Base-by-base conservation (phyloP, 2,329 filamentous ascomycete genomes). In the Aspergillus floridensis region DNA sequence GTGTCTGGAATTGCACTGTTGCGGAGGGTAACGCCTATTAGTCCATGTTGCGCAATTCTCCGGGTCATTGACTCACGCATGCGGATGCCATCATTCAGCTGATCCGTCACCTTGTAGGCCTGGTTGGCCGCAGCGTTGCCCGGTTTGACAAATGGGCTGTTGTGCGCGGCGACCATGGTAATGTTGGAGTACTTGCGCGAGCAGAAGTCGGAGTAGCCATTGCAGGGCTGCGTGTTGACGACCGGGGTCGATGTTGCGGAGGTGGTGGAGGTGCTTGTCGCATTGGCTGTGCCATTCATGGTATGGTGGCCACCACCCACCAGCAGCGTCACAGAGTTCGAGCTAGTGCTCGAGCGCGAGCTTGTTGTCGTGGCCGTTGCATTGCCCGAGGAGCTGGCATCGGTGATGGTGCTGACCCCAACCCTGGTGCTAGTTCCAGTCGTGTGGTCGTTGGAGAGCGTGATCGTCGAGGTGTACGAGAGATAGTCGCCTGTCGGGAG, bases 101-200 rank as follows among this genome's bases (percentile, higher is more conserved):
- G 92, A 35, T 82, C 79, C 12, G 80, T 82, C 52, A 95, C 90
- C 21, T 80, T 74, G 49, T 90, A 80, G 29, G 81, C 80, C 77
- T 96, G 91, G 75, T 96, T 96, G 57, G 89, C 84, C 14, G 87
- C 91, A 10, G 88, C 84, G 73, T 89, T 93, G 66, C 88, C 88
- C 16, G 81, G 72, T 8, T 84, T 80, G 46, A 88, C 82, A 71
- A 96, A 96, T 11, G 90, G 90, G 47, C 89, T 91, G 79, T 96
- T 96, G 78, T 96, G 91, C 19, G 88, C 87, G 21, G 84, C 86
- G 1, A 96, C 84, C 68, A 90, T 82, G 58, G 90, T 93, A 74
- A 95, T 88, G 73, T 95, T 93, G 80, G 88, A 86, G 76, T 92
- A 96, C 66, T 86, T 87, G 60, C 90, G 85, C 5, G 76, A 77